These are phyloP conservation scores for Neoboletus brunneissimus DNA, from an alignment of 768 basidiomycete species.

Conservation along the genomic window DNA sequence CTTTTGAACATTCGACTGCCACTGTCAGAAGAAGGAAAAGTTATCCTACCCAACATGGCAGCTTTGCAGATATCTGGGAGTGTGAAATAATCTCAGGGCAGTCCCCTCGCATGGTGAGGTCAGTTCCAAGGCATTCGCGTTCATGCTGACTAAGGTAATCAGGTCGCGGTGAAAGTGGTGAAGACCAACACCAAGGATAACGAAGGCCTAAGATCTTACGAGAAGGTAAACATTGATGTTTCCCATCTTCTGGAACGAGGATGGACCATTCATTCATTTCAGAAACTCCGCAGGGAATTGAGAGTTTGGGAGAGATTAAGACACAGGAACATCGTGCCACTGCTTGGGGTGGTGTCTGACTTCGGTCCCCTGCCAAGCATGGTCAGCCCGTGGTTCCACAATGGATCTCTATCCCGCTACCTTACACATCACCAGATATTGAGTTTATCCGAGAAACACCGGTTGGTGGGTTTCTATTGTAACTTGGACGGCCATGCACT, in stretches of 20 bases:
- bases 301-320: slow-evolving; percentile 15
- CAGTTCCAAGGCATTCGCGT: neutral
- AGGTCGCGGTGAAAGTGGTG: slow-evolving; percentile 25
- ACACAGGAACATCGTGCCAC: slow-evolving; percentile 29
- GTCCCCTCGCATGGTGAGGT: slow-evolving; percentile 5
- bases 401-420: slow-evolving; percentile 27
- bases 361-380: slow-evolving; percentile 32
- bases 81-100: slow-evolving; percentile 18
- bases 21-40: neutral
- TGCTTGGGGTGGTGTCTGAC: slow-evolving; percentile 28
- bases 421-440: neutral
- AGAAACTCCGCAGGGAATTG: slow-evolving; percentile 32
- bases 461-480: slow-evolving; percentile 10
- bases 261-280: neutral
- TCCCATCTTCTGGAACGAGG: neutral
- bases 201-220: neutral
- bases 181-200: neutral
- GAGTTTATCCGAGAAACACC: neutral
- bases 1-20: slow-evolving; percentile 1
- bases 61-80: slow-evolving; percentile 24
- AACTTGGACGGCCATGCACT: neutral
- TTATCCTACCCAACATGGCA: slow-evolving; percentile 11
- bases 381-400: slow-evolving; percentile 34
- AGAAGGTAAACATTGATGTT: slow-evolving; percentile 13
- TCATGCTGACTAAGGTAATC: neutral